Evolutionary conservation across 1,284 basidiomycete genomes (phyloP), one percentile per base, ranked within the genome.

Genomic region (Sanghuangporus weigelae): DNA sequence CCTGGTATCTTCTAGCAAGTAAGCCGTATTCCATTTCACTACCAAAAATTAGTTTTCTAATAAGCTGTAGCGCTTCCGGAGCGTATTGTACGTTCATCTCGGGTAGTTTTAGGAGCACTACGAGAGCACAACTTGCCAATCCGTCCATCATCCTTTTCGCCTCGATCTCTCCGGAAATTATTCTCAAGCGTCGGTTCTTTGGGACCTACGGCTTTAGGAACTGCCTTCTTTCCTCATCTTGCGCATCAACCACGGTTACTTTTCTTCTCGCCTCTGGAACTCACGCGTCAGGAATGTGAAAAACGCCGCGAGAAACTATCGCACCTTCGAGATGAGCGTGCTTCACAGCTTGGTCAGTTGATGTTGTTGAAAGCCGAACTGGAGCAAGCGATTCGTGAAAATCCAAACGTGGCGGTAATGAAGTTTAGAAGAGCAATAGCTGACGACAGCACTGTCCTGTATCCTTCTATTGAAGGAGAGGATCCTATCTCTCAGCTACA

Each of bases 1-100:
- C 78, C 11, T 77, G 79, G 71, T 89, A 87, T 71, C 75, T 91
- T 35, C 65, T 91, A 3, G 86, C 90, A 76, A 89, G 89, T 91
- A 69, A 65, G 81, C 76, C n/a, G 7, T 1, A 3, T 49, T 31
- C 23, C 11, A 26, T 54, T n/a, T 50, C 48, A 61, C 23, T 36
- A 7, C 10, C 48, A n/a, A n/a, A 36, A 35, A 5, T 38, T 19
- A 46, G 16, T 46, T n/a, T 7, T 46, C 7, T 19, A 46, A n/a
- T 14, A 46, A n/a, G 2, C 4, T 51, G 2, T 65, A 90, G 87
- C 88, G 7, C 72, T 86, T 40, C 89, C 89, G 7, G 64, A 73
- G 21, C 83, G 89, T 3, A 56, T 88, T n/a, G 58, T 72, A 14
- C 78, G 77, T 65, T 71, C 82, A 3, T 67, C 74, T 3, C 67